Base-by-base conservation (phyloP, 768 basidiomycete species). In the Phaeotremella skinneri region DNA sequence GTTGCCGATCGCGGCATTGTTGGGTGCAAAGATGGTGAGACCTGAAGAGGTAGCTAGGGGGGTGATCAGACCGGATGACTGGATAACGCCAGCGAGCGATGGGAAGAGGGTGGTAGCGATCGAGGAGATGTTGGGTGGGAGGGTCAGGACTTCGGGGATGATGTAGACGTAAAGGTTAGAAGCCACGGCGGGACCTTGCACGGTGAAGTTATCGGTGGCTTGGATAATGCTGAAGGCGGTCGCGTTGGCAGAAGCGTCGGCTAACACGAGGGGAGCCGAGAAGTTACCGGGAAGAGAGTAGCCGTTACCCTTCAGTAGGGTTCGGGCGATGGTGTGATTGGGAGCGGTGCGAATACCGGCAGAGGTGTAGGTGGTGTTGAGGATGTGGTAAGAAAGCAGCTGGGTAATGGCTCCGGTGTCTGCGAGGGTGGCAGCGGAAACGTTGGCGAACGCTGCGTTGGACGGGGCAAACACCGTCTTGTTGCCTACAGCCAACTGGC, bases 11-110 rank as follows among this genome's bases (percentile, higher is more conserved):
- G 83, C 86, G 4, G 74, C 73, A 64, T 85, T 79, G 58, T 76
- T 81, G 6, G 88, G 88, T 2, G 84, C 82, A 68, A 89, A 88
- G 39, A 88, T 62, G 0, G 88, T 89, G 59, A 85, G 79, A 2
- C 87, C 88, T 25, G 61, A 72, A 0, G 81, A 74, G 1, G 74
- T 66, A 31, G 80, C 68, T 26, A 83, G 74, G 6, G 51, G 73
- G 45, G 54, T 80, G 60, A 82, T 77, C 4, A 77, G 69, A 58
- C 81, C 60, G 14, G 80, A 73, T 16, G 67, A 55, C 27, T 54
- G 21, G 26, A 80, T 58, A 5, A 70, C 21, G n/a, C 64, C 74
- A 1, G 77, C 65, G n/a, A 84, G 69, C 4, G 75, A 67, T 5
- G 81, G 79, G 29, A 83, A 75, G 34, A 84, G 80, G 55, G 79